Evolutionary conservation across 495 filamentous ascomycete species (phyloP).

Genomic region (Stereocaulon alpinum): DNA sequence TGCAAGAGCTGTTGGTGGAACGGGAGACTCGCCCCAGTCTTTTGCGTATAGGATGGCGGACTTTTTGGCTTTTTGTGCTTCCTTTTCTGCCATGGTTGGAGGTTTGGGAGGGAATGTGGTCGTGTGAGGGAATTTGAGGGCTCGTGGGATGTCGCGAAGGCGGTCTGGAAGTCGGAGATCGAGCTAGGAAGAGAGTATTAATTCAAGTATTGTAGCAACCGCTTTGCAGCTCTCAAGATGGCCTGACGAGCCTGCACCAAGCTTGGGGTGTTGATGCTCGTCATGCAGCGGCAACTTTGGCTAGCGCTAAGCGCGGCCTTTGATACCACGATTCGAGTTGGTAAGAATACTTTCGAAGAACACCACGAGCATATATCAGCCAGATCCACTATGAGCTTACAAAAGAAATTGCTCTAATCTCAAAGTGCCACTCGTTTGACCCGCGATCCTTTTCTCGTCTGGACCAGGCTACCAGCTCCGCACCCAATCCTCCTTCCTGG

Average conservation of each 20-base stretch:
- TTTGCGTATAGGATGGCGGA: conserved; percentile 41
- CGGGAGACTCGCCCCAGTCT: conserved; percentile 69
- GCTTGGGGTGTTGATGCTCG: neutral
- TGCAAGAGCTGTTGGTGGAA: conserved; percentile 69
- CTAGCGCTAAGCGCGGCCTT: conserved; percentile 7
- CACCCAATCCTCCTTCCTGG: neutral
- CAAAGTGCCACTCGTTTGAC: no score
- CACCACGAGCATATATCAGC: neutral
- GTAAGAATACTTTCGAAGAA: neutral
- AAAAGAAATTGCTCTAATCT: neutral
- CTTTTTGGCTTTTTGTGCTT: conserved; percentile 37
- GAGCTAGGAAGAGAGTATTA: no score
- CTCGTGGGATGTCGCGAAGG: no score
- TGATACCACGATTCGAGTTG: conserved; percentile 13
- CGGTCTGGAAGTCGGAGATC: no score
- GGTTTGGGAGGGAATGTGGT: neutral
- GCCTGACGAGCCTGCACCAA: neutral
- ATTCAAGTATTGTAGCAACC: no score
- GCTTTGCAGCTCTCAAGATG: neutral
- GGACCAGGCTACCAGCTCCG: no score
- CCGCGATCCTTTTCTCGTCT: neutral
- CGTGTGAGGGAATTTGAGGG: neutral
- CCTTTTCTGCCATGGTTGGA: conserved; percentile 31
- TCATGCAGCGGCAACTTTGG: neutral
- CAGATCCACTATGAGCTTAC: neutral